A percentile compares a stretch with the other conserved stretches of the same genome.
Conservation (phyloP, 352 stramenopile species). For the Globisporangium camurandrum region DNA sequence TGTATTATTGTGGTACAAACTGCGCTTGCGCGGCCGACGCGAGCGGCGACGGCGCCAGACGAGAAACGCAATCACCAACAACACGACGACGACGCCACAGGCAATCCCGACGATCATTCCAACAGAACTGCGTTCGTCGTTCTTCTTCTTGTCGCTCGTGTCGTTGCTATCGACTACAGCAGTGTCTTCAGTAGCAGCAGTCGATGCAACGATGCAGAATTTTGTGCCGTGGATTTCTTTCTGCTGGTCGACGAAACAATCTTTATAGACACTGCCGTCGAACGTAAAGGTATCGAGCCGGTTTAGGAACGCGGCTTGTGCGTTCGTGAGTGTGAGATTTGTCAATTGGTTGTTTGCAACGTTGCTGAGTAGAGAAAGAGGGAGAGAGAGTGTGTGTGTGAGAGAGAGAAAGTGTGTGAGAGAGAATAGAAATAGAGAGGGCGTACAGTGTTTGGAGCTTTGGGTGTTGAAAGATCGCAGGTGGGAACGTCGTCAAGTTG, state of each 20-base stretch:
- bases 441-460: background rate
- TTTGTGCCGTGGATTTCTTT: background rate
- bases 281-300: conserved; percentile 1
- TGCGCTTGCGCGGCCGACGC: background rate
- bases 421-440: too few species aligned
- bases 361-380: too few species aligned
- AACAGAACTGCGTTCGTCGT: background rate
- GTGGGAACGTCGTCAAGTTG: background rate
- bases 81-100: background rate
- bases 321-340: background rate
- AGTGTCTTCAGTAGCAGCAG: too few species aligned
- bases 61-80: background rate
- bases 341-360: background rate
- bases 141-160: background rate
- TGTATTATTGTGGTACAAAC: too few species aligned
- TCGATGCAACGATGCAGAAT: conserved; percentile 1
- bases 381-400: too few species aligned
- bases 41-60: too few species aligned
- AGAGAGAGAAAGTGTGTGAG: too few species aligned
- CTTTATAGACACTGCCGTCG: background rate
- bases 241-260: conserved; percentile 2
- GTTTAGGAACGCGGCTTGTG: background rate
- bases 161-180: too few species aligned
- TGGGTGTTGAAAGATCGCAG: background rate
- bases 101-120: background rate